Evolutionary conservation across 1,284 basidiomycete genomes (phyloP), one percentile per base, ranked within the genome.

Genomic region (Sporisorium graminicola): DNA sequence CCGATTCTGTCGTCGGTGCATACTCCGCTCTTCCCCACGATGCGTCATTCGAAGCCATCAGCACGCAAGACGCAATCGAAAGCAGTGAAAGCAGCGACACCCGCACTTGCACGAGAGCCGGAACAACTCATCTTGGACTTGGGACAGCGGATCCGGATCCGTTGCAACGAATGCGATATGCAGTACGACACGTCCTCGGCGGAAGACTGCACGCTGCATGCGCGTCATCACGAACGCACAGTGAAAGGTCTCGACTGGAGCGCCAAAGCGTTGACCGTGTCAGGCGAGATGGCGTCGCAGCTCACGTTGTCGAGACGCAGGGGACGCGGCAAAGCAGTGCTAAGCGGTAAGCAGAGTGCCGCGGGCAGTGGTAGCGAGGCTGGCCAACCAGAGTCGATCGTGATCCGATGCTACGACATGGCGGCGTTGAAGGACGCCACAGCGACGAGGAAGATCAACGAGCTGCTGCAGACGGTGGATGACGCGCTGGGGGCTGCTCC

Each of bases 101-200:
- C 55, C 0, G 54, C 53, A 27, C 12, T 61, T n/a, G 10, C 18
- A 7, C 58, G 59, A 27, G 60, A 67, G 47, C 61, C 68, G 9
- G 79, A 82, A 47, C 81, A 82, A 55, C 62, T 82, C 46, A 77
- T 80, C 20, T 65, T 82, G 37, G 81, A 82, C 49, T 53, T 82
- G 9, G 81, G 81, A 5, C 81, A 82, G 60, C 69, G 63, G 24
- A 78, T 80, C 46, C 74, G 70, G n/a, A 58, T 78, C 12, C 66
- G 64, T 0, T 83, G 81, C 60, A 44, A 16, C 9, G 73, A 75
- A 24, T 83, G 81, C 55, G 72, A 69, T 6, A 83, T 83, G 81
- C 78, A 81, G 53, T 83, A 76, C 65, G 81, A 83, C 54, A 49
- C 66, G 18, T 76, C 74, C 8, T 77, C 74, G 22, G 54, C 76